Base-by-base conservation (phyloP, 192 early-diverging fungal genomes). In the Entomortierella lignicola region DNA sequence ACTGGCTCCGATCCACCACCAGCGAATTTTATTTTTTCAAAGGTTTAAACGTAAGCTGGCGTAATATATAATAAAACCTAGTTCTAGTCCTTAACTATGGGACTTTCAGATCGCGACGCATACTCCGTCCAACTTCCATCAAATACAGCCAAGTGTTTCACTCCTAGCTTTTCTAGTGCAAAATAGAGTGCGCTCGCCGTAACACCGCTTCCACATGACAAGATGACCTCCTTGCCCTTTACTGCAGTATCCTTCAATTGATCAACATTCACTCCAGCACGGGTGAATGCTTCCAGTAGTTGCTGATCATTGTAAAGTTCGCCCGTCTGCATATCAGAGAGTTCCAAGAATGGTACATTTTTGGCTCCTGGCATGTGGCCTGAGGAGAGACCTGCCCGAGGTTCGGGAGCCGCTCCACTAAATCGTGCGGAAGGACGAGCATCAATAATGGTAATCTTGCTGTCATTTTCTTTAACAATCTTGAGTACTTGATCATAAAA, bases 61-160 rank as follows among this genome's bases (percentile, higher is more conserved):
- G 10, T 18, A 25, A 25, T 2, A 23, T 39, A 60, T 13, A 32
- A 5, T 27, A 32, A n/a, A n/a, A n/a, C n/a, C 42, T 43, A 52
- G 21, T 63, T 15, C 32, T 59, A 32, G 29, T 86, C 81, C 58
- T 90, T 89, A 64, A 89, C 71, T 54, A 96, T 95, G 44, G 89
- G 86, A 39, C 90, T 91, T 44, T 88, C 83, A 20, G 83, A 71
- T 26, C 90, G 90, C 48, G 85, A 85, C 25, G 94, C 95, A 72
- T 94, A 98, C 56, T 98, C 95, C 10, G 93, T 89, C 96, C 96
- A 98, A 51, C 91, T 92, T 2, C 96, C 96, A 69, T 98, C 96
- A 84, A 92, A 98, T 6, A 97, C 83, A 8, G 92, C 80, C 11
- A 97, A 66, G 26, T 90, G 68, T 44, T 81, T 66, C 27, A 88